A percentile compares a stretch with the other conserved stretches of the same genome.
Conservation (phyloP, 257 asterid species). For the Rubia yunnanensis region DNA sequence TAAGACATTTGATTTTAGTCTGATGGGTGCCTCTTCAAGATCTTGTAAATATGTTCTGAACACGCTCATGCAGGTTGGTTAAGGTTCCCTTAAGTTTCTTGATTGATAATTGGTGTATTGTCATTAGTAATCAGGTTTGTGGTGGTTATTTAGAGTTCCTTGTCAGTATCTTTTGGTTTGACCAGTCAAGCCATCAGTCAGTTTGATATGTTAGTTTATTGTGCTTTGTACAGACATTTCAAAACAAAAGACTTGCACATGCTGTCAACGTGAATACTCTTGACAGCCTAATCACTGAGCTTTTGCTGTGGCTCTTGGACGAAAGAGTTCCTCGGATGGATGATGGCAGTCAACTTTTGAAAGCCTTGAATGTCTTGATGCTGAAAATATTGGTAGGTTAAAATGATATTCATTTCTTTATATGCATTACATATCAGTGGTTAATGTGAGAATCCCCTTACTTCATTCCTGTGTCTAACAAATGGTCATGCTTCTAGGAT, state of each 20-base stretch:
- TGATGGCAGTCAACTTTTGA: conserved; percentile 97
- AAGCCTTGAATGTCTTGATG: conserved; percentile 97
- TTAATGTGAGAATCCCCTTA: conserved; percentile 8
- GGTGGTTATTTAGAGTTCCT: background rate
- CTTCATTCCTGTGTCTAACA: conserved; percentile 13
- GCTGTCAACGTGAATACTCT: conserved; percentile 87
- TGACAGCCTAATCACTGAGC: conserved; percentile 86
- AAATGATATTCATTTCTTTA: background rate
- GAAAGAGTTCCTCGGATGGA: conserved; percentile 98
- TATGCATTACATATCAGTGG: background rate
- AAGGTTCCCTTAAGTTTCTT: background rate
- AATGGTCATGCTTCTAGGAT: conserved; percentile 43
- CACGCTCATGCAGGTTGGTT: conserved; percentile 89
- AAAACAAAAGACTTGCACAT: conserved; percentile 80
- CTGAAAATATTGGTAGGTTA: conserved; percentile 73
- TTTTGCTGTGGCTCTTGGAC: conserved; percentile 97
- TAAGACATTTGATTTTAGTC: conserved; percentile 89
- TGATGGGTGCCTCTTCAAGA: conserved; percentile 91
- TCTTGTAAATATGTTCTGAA: conserved; percentile 98
- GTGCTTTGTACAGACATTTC: conserved; percentile 65
- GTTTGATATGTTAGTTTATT: background rate
- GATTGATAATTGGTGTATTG: background rate
- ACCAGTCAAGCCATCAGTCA: background rate
- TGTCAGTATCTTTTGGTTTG: background rate
- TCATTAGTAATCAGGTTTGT: background rate